Evolutionary conservation across 2,329 filamentous ascomycete genomes (phyloP).

Genomic region (Aureobasidium subglaciale): DNA sequence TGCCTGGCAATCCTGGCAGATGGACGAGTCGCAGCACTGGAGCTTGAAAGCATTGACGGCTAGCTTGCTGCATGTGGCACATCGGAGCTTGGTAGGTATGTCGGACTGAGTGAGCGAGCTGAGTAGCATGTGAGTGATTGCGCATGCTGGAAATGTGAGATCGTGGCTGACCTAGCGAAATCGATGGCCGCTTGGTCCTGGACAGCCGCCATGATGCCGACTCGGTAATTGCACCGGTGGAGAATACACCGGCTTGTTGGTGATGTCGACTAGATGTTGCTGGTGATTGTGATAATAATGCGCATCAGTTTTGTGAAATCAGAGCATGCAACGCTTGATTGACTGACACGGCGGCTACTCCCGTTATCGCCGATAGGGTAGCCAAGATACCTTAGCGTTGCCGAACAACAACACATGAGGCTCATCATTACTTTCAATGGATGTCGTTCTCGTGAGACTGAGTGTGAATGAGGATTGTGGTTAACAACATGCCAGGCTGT

Average conservation of each 20-base stretch:
- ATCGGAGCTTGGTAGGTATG: constrained; percentile 93
- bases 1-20: constrained; percentile 80
- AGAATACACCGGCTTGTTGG: not conserved
- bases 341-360: constrained; percentile 1
- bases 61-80: constrained; percentile 85
- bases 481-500: too few species aligned
- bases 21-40: constrained; percentile 90
- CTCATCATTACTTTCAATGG: not conserved
- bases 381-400: too few species aligned
- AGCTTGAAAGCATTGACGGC: constrained; percentile 86
- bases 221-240: not conserved
- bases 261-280: not conserved
- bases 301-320: not conserved
- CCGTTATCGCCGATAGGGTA: not conserved
- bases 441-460: too few species aligned
- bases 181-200: constrained; percentile 21
- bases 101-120: constrained; percentile 75
- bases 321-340: not conserved
- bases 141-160: not conserved
- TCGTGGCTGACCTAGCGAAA: constrained; percentile 22
- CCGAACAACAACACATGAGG: not conserved
- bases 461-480: too few species aligned
- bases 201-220: constrained; percentile 15
- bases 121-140: constrained; percentile 17
- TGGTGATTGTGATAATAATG: not conserved